Conservation (phyloP, 2,329 filamentous ascomycete species). For the Nigrospora sphaerica region DNA sequence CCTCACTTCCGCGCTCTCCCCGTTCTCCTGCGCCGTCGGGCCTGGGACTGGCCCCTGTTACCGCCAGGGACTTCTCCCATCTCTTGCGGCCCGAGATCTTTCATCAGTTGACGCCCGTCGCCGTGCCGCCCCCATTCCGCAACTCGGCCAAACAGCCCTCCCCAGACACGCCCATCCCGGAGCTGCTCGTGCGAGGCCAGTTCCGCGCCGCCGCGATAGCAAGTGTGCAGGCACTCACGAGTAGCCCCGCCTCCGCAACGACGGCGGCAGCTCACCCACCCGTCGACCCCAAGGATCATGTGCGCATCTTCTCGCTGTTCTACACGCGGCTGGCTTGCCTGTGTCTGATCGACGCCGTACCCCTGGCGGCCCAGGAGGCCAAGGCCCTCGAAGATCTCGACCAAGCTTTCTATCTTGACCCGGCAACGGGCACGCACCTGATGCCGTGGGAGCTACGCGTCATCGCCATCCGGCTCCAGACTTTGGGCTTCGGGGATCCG, state of each 20-base stretch:
- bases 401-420: conserved; percentile 48
- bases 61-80: conserved; percentile 70
- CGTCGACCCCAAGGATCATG: conserved; percentile 48
- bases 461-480: conserved; percentile 75
- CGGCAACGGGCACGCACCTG: conserved; percentile 51
- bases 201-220: conserved; percentile 73
- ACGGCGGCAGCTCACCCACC: conserved; percentile 24
- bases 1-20: conserved; percentile 12
- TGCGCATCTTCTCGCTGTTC: conserved; percentile 66
- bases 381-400: conserved; percentile 58
- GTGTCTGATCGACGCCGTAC: conserved; percentile 66
- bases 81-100: conserved; percentile 76
- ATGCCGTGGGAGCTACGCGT: conserved; percentile 85
- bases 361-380: conserved; percentile 62
- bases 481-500: conserved; percentile 77
- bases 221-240: conserved; percentile 54
- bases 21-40: conserved; percentile 9
- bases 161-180: conserved; percentile 56
- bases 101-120: conserved; percentile 65
- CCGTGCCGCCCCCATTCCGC: conserved; percentile 59
- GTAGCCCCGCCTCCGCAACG: conserved; percentile 27
- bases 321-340: conserved; percentile 79
- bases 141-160: conserved; percentile 57
- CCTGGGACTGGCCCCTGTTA: conserved; percentile 21
- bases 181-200: conserved; percentile 64